Evolutionary conservation across 306 rosid genomes (phyloP).

Genomic region (Oemleria cerasiformis): DNA sequence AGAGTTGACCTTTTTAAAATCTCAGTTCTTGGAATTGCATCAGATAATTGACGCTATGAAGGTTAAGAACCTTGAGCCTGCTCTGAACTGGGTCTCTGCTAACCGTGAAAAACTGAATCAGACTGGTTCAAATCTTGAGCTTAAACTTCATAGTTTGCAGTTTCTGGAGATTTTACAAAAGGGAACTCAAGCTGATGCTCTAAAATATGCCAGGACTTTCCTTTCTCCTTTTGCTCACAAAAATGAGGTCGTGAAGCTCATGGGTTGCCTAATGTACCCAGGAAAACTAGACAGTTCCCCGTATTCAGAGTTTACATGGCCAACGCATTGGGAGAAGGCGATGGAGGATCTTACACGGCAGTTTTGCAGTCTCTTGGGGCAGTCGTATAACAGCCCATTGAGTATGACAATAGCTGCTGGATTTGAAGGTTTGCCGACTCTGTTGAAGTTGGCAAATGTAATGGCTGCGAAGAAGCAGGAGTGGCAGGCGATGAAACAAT

Average conservation of each 20-base stretch:
- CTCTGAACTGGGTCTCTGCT: constrained; percentile 64
- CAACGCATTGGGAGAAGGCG: constrained; percentile 59
- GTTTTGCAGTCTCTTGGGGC: constrained; percentile 69
- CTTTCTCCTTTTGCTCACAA: constrained; percentile 66
- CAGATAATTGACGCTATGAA: constrained; percentile 64
- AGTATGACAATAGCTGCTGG: constrained; percentile 74
- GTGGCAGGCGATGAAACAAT: constrained; percentile 78
- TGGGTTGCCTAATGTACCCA: constrained; percentile 70
- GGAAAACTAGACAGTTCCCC: constrained; percentile 71
- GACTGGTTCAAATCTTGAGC: constrained; percentile 59
- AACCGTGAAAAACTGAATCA: constrained; percentile 50
- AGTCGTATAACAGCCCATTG: constrained; percentile 58
- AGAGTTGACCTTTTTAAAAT: constrained; percentile 45
- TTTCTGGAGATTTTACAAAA: constrained; percentile 62
- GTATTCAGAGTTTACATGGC: constrained; percentile 59
- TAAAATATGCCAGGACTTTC: constrained; percentile 57
- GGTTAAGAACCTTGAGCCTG: constrained; percentile 67
- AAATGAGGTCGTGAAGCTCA: constrained; percentile 79
- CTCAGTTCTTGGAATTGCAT: constrained; percentile 68
- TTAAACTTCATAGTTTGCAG: constrained; percentile 68
- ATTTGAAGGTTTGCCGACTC: constrained; percentile 73
- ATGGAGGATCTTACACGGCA: constrained; percentile 63
- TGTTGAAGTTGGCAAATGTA: constrained; percentile 73
- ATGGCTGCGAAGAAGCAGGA: constrained; percentile 87
- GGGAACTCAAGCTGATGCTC: constrained; percentile 58